phyloP scores from a whole-genome alignment of 192 early-diverging fungal species.

The Coemansia furcata region DNA sequence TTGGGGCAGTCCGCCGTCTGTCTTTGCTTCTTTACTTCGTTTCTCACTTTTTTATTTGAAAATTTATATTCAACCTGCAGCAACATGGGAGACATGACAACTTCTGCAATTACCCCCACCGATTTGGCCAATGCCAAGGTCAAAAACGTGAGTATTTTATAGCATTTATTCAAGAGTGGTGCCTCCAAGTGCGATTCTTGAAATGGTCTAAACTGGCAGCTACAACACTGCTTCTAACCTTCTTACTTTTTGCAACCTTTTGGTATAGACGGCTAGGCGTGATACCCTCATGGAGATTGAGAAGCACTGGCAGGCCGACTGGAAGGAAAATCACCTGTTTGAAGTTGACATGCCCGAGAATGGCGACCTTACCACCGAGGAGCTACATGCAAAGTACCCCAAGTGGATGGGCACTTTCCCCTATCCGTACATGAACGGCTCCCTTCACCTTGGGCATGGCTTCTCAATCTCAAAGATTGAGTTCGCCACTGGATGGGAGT shows the following conservation, averaged over 20 bases:
- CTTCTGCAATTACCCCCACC: background rate
- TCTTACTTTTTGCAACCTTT: background rate
- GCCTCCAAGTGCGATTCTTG: too few relatives aligned
- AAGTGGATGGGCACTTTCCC: constrained; percentile 96
- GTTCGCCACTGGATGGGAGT: constrained; percentile 92
- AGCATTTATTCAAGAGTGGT: background rate
- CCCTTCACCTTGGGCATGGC: constrained; percentile 93
- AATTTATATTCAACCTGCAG: background rate
- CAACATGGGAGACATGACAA: background rate
- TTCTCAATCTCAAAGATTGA: constrained; percentile 96
- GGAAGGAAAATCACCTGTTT: constrained; percentile 76
- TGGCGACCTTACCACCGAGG: constrained; percentile 54
- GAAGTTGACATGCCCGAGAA: constrained; percentile 82
- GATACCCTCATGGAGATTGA: constrained; percentile 78
- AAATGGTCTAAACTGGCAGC: background rate
- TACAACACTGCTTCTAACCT: background rate
- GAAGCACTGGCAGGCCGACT: constrained; percentile 68
- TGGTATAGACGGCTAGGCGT: constrained; percentile 64
- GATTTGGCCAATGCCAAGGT: background rate
- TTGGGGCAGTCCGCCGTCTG: background rate
- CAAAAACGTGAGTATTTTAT: background rate
- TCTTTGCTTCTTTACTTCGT: background rate
- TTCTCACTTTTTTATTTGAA: background rate
- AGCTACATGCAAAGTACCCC: constrained; percentile 63
- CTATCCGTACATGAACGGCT: constrained; percentile 96